Percentiles rank a stretch among this genome's conserved stretches.
Conservation (phyloP, 352 stramenopile species). For the Globisporangium perplexum region DNA sequence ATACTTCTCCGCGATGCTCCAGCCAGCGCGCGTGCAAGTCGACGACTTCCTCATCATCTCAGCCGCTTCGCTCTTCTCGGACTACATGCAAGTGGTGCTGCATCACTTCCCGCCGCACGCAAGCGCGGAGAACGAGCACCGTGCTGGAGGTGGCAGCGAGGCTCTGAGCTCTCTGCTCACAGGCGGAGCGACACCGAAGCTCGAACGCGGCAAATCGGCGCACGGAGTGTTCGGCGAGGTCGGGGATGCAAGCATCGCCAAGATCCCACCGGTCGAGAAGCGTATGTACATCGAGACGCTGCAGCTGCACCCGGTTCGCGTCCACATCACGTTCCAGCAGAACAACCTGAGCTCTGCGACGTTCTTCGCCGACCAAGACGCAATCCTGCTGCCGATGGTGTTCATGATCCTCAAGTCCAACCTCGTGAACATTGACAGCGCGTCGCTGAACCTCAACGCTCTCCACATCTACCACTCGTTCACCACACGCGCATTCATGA, state of each 20-base stretch:
- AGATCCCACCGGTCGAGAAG: constrained; percentile 31
- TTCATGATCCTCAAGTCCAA: constrained; percentile 61
- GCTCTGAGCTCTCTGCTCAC: background rate
- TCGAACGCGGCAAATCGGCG: background rate
- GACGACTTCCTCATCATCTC: constrained; percentile 62
- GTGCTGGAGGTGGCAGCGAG: too few relatives aligned
- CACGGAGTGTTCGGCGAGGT: background rate
- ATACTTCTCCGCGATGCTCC: constrained; percentile 81
- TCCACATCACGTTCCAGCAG: constrained; percentile 74
- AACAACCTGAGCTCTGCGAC: constrained; percentile 42
- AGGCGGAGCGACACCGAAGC: background rate
- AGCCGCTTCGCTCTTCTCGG: constrained; percentile 27
- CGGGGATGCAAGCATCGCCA: constrained; percentile 9
- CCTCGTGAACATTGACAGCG: constrained; percentile 74
- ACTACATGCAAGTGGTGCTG: constrained; percentile 40
- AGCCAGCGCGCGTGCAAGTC: constrained; percentile 53
- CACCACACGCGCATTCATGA: constrained; percentile 57
- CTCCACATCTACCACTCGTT: constrained; percentile 82
- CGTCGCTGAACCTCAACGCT: constrained; percentile 74
- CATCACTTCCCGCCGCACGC: constrained; percentile 22
- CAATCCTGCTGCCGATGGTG: constrained; percentile 43
- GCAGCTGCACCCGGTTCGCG: constrained; percentile 72
- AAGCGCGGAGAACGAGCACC: background rate
- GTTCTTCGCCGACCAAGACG: constrained; percentile 34
- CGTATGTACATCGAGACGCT: constrained; percentile 85